Evolutionary conservation across 768 basidiomycete species (phyloP), one percentile per base, ranked within the genome.

Genomic region (Tylopilus plumbeoviolaceoides): DNA sequence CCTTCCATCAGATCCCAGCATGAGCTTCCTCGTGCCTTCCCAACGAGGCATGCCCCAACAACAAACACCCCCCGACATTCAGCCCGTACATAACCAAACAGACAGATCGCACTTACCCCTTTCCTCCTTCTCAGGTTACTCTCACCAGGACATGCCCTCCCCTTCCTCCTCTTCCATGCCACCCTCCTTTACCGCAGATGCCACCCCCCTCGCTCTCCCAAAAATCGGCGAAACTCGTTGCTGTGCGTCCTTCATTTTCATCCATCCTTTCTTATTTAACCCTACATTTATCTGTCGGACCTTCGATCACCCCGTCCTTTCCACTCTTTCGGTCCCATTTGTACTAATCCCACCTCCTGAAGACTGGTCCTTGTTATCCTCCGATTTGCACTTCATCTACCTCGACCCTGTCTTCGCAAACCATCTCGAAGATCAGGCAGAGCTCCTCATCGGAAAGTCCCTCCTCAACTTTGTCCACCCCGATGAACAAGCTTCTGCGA

Each of bases 361-460:
- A 91, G 89, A 91, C 73, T 93, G 91, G 91, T 73, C 88, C 25
- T 73, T 93, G 57, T 77, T 93, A 61, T 83, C 84, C n/a, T 68
- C 85, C 44, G 80, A 86, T 66, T 79, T 93, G 46, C 73, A 79
- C 47, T 91, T 91, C 71, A 80, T 92, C 55, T 91, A 89, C 70
- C 78, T 91, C 57, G 91, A 92, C 73, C 91, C 91, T 54, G 84
- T 89, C 50, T 77, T 92, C 56, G 75, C 81, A 14, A 68, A 58
- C 64, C 90, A 93, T 67, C 84, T 93, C 61, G 80, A 77, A 35
- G 77, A 81, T 47, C 83, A 92, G 68, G 84, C 88, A 0, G 74
- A 79, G n/a, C 64, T 72, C 28, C 78, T 93, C 60, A 72, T 88
- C 54, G 87, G 85, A 57, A 82, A 80, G 64, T 82, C 83, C 17